These are phyloP conservation scores for Podospora tetraspora DNA, from an alignment of 495 filamentous ascomycete genomes.

Conservation along the genomic window DNA sequence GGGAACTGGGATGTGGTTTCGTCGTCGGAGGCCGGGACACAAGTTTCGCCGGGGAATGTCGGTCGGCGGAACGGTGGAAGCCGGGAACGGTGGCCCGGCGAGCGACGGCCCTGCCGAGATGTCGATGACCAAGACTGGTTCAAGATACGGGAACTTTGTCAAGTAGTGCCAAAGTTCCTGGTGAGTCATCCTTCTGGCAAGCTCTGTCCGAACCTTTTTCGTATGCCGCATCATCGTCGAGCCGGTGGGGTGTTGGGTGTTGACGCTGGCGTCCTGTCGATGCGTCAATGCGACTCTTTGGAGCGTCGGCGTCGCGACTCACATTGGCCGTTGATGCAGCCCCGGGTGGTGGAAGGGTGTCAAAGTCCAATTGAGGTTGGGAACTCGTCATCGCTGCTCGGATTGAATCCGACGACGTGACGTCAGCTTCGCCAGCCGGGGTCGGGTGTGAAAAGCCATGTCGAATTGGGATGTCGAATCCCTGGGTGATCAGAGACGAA, in stretches of 20 bases:
- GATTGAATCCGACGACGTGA: not conserved
- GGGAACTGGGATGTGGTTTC: not conserved
- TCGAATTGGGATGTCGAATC: not conserved
- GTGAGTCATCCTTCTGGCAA: not conserved
- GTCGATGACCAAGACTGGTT: not conserved
- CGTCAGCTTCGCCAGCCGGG: not conserved
- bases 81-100: not conserved
- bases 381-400: not conserved
- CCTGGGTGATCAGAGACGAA: not conserved
- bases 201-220: not conserved
- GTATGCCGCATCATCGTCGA: not conserved
- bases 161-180: not conserved
- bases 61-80: not conserved
- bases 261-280: not conserved
- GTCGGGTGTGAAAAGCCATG: not conserved
- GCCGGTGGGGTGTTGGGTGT: not conserved
- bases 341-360: not conserved
- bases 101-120: not conserved
- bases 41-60: not conserved
- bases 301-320: not conserved
- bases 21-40: not conserved
- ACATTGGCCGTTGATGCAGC: not conserved
- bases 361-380: not conserved
- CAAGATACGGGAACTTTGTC: not conserved
- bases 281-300: not conserved